Evolutionary conservation across 2,329 filamentous ascomycete species (phyloP).

Genomic region (Pseudofabraea citricarpa): DNA sequence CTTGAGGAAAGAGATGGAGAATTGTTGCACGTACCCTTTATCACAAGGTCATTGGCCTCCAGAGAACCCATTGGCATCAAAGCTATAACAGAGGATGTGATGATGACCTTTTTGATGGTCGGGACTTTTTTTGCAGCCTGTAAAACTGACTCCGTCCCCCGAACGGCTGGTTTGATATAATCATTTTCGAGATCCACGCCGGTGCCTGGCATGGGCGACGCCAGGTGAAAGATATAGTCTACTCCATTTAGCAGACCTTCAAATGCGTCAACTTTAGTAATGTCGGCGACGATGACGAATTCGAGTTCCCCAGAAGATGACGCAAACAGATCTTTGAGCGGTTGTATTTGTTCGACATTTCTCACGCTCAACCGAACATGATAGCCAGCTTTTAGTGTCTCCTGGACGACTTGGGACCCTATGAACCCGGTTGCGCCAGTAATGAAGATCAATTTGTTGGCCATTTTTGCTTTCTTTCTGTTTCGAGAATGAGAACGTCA

Average conservation of each 20-base stretch:
- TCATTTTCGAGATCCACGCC: background rate
- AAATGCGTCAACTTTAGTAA: background rate
- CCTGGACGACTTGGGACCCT: slow-evolving; percentile 41
- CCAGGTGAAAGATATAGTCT: background rate
- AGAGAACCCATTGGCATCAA: background rate
- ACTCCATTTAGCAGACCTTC: background rate
- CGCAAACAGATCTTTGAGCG: background rate
- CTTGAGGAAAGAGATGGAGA: no score
- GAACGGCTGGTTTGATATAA: background rate
- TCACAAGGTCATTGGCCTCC: background rate
- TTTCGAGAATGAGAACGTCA: no score
- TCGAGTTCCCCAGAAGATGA: background rate
- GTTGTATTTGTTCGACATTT: background rate
- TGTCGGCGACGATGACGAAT: background rate
- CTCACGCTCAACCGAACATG: slow-evolving; percentile 22
- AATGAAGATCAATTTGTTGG: slow-evolving; percentile 1
- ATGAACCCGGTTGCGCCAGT: slow-evolving; percentile 40
- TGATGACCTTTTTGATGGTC: background rate
- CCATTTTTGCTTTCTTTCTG: background rate
- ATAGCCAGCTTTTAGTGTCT: slow-evolving; percentile 28
- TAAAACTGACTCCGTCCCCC: background rate
- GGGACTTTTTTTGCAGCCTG: background rate
- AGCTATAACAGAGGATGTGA: background rate
- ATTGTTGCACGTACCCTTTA: background rate
- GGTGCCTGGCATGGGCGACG: background rate